Evolutionary conservation across 2,329 filamentous ascomycete genomes (phyloP).

Genomic region (Balansia obtecta): DNA sequence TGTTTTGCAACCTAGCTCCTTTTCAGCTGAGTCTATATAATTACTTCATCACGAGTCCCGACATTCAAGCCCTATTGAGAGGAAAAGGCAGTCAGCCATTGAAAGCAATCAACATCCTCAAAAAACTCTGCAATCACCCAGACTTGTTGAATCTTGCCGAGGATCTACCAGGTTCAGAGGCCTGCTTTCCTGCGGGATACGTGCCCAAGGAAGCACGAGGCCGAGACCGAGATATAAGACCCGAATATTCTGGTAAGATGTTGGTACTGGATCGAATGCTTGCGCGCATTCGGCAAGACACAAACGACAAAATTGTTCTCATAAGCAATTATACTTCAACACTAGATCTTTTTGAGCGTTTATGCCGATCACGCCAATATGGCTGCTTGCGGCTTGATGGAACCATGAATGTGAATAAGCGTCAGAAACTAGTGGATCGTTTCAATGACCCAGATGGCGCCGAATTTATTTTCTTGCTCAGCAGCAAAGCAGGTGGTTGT

Average conservation of each 20-base stretch:
- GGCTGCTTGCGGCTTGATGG: constrained; percentile 84
- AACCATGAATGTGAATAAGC: constrained; percentile 95
- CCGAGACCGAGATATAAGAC: constrained; percentile 80
- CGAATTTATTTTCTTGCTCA: constrained; percentile 93
- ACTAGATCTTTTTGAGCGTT: constrained; percentile 81
- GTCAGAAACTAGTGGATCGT: constrained; percentile 91
- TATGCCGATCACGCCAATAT: constrained; percentile 77
- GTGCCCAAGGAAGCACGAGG: constrained; percentile 78
- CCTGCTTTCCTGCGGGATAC: constrained; percentile 73
- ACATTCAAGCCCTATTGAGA: constrained; percentile 81
- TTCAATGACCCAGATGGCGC: constrained; percentile 88
- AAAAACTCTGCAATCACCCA: constrained; percentile 97
- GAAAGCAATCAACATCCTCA: constrained; percentile 91
- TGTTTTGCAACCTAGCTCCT: constrained; percentile 88
- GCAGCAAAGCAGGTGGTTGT: constrained; percentile 91
- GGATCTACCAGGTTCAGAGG: constrained; percentile 79
- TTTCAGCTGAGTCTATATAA: constrained; percentile 94
- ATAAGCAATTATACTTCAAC: constrained; percentile 99
- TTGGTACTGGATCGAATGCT: constrained; percentile 96
- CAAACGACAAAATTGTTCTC: constrained; percentile 97
- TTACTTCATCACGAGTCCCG: constrained; percentile 90
- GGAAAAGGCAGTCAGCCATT: constrained; percentile 93
- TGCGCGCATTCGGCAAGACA: constrained; percentile 85
- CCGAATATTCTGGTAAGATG: constrained; percentile 98
- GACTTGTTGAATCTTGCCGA: constrained; percentile 74